These are phyloP conservation scores for Dunaliella sp. DNA, from an alignment of 139 green algal species.

Conservation along the genomic window DNA sequence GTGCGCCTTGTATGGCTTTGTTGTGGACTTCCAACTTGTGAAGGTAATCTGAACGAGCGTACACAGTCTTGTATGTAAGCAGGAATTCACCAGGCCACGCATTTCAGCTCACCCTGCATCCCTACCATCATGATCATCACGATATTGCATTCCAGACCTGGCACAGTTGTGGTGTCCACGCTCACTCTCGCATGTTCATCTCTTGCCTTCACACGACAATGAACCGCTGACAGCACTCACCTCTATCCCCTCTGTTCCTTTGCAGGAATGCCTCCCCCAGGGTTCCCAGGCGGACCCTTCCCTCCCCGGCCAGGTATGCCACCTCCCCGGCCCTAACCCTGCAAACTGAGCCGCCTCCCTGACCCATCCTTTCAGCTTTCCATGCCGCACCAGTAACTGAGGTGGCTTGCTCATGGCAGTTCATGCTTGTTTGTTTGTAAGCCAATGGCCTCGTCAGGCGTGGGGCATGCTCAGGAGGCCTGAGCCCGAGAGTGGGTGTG, in stretches of 20 bases:
- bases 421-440: too few relatives aligned
- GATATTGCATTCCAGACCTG: background rate
- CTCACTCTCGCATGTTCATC: background rate
- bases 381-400: too few relatives aligned
- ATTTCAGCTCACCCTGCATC: background rate
- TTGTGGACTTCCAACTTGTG: too few relatives aligned
- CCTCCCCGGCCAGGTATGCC: slow-evolving; percentile 4
- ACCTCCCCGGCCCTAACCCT: background rate
- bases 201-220: background rate
- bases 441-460: too few relatives aligned
- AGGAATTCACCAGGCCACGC: background rate
- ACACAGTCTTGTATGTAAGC: background rate
- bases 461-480: too few relatives aligned
- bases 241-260: background rate
- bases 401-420: too few relatives aligned
- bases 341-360: too few relatives aligned
- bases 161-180: too few relatives aligned
- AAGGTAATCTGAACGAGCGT: too few relatives aligned
- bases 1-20: too few relatives aligned
- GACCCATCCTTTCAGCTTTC: too few relatives aligned
- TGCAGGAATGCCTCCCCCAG: slow-evolving; percentile 38
- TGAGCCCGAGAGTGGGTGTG: too few relatives aligned
- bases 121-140: background rate
- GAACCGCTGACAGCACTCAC: background rate
- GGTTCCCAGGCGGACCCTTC: slow-evolving; percentile 4